Evolutionary conservation across 805 yeast genomes (phyloP).

Genomic region (Metschnikowia picachoensis): DNA sequence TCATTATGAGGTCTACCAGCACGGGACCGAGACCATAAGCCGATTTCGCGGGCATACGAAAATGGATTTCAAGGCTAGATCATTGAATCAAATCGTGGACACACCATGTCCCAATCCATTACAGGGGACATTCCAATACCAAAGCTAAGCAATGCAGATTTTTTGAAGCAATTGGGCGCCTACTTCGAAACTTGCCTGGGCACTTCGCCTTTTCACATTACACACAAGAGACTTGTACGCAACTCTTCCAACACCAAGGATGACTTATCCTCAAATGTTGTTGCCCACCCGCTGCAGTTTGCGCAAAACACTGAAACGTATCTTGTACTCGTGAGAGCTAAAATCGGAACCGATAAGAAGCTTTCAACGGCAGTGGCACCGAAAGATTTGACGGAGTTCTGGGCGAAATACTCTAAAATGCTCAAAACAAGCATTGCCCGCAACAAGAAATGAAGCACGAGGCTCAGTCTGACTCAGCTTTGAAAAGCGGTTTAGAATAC

Average conservation of each 20-base stretch:
- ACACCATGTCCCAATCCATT: background rate
- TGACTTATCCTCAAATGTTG: constrained; percentile 37
- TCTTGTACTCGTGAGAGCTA: constrained; percentile 59
- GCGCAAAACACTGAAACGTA: constrained; percentile 38
- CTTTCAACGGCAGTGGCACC: constrained; percentile 69
- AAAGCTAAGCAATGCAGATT: constrained; percentile 31
- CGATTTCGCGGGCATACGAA: too few species aligned
- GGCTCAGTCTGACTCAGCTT: too few species aligned
- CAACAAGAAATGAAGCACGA: too few species aligned
- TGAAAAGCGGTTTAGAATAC: background rate
- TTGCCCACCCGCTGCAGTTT: constrained; percentile 16
- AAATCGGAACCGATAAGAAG: constrained; percentile 43
- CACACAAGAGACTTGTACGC: constrained; percentile 49
- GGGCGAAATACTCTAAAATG: constrained; percentile 68
- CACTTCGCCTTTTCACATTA: constrained; percentile 52
- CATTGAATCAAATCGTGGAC: too few species aligned
- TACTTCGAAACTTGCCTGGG: constrained; percentile 27
- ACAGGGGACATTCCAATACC: constrained; percentile 21
- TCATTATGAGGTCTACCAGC: too few species aligned
- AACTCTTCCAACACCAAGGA: constrained; percentile 13
- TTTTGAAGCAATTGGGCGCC: constrained; percentile 23
- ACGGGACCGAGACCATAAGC: too few species aligned
- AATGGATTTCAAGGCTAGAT: too few species aligned
- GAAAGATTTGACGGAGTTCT: constrained; percentile 61
- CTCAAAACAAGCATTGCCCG: constrained; percentile 58